Evolutionary conservation across 768 basidiomycete species (phyloP), one percentile per base, ranked within the genome.

Genomic region (Tylopilus sp.): DNA sequence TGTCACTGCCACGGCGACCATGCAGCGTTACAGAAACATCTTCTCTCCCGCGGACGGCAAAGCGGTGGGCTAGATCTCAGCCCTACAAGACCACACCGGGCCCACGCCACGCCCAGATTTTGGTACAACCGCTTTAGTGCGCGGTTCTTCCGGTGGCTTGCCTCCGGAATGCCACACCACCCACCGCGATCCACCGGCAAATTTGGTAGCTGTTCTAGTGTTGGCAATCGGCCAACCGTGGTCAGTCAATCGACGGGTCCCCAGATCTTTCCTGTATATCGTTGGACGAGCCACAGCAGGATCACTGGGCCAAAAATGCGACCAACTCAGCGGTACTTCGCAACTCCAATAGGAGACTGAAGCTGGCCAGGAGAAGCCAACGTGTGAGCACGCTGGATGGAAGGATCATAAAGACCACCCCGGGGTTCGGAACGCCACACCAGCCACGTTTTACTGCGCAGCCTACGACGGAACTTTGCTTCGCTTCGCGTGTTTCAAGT

Each of bases 401-500:
- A 52, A 20, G 23, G 41, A 23, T 23, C 35, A 43, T 18, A 44
- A 43, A 26, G 41, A 4, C 43, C 28, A 38, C 44, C 26, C 18
- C 35, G 7, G 31, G 10, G 20, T 9, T 41, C 40, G 15, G 28
- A 52, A 35, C 25, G 10, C 15, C 50, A n/a, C 22, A 40, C 6
- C 31, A 18, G 21, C 6, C 1, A 39, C 38, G 20, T 39, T 7
- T 26, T 2, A 13, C 12, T 39, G 17, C 26, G 36, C 26, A 42
- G 39, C 28, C 5, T 44, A 40, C 21, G 25, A 12, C 28, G 30
- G 25, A 51, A 40, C 50, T n/a, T 23, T 28, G 1, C 22, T 39
- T 5, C 33, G 13, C 13, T 3, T 30, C 31, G 13, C 33, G 39
- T 44, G 44, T 51, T 51, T 51, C 50, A 51, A 40, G 44, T 33